These are phyloP conservation scores for Populus tremula DNA, from an alignment of 345 rosid genomes.

Conservation along the genomic window DNA sequence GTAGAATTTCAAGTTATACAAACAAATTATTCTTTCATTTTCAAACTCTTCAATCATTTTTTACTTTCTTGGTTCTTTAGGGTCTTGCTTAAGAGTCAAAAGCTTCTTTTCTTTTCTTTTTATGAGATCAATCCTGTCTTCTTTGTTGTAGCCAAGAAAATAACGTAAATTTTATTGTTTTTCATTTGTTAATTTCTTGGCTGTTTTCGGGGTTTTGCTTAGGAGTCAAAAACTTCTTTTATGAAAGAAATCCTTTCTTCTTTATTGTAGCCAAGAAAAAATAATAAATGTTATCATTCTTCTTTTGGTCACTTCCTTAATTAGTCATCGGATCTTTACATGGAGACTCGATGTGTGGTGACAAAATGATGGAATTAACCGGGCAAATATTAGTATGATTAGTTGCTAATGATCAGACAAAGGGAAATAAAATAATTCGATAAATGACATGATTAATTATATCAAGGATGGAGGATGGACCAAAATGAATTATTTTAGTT, in stretches of 20 bases:
- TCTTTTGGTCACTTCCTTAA: slow-evolving; percentile 15
- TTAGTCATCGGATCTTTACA: slow-evolving; percentile 8
- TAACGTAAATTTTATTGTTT: no score
- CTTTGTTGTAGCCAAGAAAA: no score
- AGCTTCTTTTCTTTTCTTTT: no score
- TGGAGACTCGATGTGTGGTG: slow-evolving; percentile 4
- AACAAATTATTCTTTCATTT: neutral
- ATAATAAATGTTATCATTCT: slow-evolving; percentile 11
- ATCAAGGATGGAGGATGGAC: no score
- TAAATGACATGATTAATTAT: neutral
- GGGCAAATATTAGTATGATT: neutral
- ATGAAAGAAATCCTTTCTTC: slow-evolving; percentile 12
- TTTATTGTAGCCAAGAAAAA: slow-evolving; percentile 6
- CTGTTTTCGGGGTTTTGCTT: neutral
- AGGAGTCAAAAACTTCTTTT: neutral
- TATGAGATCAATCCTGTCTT: no score
- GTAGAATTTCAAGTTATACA: neutral
- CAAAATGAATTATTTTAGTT: neutral
- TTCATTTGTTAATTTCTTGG: neutral
- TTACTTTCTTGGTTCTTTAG: no score
- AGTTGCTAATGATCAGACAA: slow-evolving; percentile 3
- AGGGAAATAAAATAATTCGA: neutral
- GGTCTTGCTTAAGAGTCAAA: neutral
- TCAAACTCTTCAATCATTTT: no score
- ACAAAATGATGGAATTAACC: slow-evolving; percentile 24